Evolutionary conservation across 2,329 filamentous ascomycete genomes (phyloP).

Genomic region (Cladosporium sp.): DNA sequence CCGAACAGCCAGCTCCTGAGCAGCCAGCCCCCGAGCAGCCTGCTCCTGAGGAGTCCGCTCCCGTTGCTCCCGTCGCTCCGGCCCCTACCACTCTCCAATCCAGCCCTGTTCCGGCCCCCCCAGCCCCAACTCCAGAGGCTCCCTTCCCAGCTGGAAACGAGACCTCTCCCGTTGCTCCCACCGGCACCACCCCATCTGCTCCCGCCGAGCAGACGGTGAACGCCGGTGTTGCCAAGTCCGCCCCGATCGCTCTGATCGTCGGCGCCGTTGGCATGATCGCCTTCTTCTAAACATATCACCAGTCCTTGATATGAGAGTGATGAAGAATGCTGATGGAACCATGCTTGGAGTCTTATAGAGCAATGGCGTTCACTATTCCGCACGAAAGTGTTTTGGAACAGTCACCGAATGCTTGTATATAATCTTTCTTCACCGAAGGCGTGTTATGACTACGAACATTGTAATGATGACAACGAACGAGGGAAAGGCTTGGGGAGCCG

Average conservation of each 20-base stretch:
- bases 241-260: constrained; percentile 6
- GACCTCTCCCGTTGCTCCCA: background rate
- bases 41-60: background rate
- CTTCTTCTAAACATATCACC: constrained; percentile 4
- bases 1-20: no score
- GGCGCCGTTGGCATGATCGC: constrained; percentile 6
- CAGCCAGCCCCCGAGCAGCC: background rate
- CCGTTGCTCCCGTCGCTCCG: constrained; percentile 2
- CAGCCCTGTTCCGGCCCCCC: background rate
- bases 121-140: background rate
- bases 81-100: constrained; percentile 2
- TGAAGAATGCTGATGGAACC: background rate
- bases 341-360: background rate
- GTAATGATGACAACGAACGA: background rate
- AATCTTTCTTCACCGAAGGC: background rate
- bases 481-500: background rate
- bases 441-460: background rate
- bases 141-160: constrained; percentile 1
- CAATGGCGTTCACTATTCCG: background rate
- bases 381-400: background rate
- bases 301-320: background rate
- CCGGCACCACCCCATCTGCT: background rate
- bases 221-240: constrained; percentile 3
- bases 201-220: constrained; percentile 7
- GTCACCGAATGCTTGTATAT: background rate